Evolutionary conservation across 257 asterid genomes (phyloP).

Genomic region (Solanum phureja): DNA sequence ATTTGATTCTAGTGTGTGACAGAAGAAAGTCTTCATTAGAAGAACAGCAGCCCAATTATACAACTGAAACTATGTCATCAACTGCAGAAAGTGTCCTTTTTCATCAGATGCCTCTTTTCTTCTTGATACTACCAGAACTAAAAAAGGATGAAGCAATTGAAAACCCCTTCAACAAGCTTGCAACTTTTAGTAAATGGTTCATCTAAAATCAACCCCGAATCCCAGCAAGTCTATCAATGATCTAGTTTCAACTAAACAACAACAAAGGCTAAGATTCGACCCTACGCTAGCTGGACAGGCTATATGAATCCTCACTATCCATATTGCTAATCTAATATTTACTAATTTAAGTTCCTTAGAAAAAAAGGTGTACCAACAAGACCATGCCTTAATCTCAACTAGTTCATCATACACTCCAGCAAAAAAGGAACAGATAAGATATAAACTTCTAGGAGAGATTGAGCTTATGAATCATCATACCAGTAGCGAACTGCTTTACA

Average conservation of each 20-base stretch:
- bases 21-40: background rate
- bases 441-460: background rate
- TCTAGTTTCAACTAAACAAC: background rate
- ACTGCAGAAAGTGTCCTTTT: background rate
- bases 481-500: slow-evolving; percentile 80
- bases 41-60: background rate
- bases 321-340: background rate
- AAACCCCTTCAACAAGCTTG: background rate
- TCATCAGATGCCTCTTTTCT: background rate
- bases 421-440: background rate
- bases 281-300: background rate
- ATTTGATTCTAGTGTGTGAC: background rate
- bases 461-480: slow-evolving; percentile 26
- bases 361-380: background rate
- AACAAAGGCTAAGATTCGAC: background rate
- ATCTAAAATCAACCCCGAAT: background rate
- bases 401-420: background rate
- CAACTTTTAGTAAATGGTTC: background rate
- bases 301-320: background rate
- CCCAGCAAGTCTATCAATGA: background rate
- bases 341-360: background rate
- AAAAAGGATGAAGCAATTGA: background rate
- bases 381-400: background rate
- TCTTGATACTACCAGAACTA: background rate
- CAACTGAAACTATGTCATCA: background rate